A percentile compares a stretch with the other conserved stretches of the same genome.
These are phyloP conservation scores for Clonostachys rosea DNA, from an alignment of 2,329 filamentous ascomycete genomes.

Conservation along the genomic window DNA sequence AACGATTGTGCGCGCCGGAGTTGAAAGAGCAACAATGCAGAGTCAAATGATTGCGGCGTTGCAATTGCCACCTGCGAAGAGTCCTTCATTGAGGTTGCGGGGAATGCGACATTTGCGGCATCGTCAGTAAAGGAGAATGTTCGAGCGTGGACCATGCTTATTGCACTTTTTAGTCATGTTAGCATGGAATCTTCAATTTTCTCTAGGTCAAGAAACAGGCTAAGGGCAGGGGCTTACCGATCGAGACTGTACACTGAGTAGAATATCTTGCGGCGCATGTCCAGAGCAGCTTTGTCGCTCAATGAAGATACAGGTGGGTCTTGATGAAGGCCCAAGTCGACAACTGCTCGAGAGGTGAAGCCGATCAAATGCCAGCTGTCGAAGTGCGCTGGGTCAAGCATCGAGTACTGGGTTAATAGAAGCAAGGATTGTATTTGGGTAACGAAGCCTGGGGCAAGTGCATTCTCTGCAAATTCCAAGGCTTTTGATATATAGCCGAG, in stretches of 20 bases:
- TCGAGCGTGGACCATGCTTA: slow-evolving; percentile 81
- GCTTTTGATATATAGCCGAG: slow-evolving; percentile 58
- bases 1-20: slow-evolving; percentile 81
- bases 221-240: slow-evolving; percentile 45
- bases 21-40: slow-evolving; percentile 74
- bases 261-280: slow-evolving; percentile 78
- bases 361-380: slow-evolving; percentile 93
- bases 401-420: slow-evolving; percentile 82
- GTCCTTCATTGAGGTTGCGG: slow-evolving; percentile 37
- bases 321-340: slow-evolving; percentile 90
- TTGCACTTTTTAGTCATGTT: slow-evolving; percentile 49
- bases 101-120: slow-evolving; percentile 76
- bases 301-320: slow-evolving; percentile 72
- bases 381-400: slow-evolving; percentile 86
- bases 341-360: slow-evolving; percentile 79
- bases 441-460: slow-evolving; percentile 79
- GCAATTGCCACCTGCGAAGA: slow-evolving; percentile 35
- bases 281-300: slow-evolving; percentile 64
- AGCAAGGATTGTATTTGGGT: slow-evolving; percentile 84
- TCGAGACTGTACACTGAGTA: slow-evolving; percentile 90
- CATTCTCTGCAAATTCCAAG: slow-evolving; percentile 72
- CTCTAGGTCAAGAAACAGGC: not conserved
- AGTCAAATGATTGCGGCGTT: slow-evolving; percentile 52
- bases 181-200: not conserved
- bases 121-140: slow-evolving; percentile 94